Evolutionary conservation across 2,329 filamentous ascomycete genomes (phyloP).

Genomic region (Massarina eburnea): DNA sequence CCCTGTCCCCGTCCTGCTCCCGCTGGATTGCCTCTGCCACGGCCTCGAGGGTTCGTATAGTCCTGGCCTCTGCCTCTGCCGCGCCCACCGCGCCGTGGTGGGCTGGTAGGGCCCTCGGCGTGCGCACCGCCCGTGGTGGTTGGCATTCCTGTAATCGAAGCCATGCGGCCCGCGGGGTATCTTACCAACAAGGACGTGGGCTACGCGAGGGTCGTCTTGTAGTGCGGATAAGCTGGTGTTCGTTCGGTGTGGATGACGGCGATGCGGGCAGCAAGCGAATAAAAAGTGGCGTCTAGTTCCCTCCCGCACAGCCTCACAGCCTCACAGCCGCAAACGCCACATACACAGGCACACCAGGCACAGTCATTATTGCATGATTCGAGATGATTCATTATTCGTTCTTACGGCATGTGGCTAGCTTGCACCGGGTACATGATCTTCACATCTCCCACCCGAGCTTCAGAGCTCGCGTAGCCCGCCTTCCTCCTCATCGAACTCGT

Average conservation of each 20-base stretch:
- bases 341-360: slow-evolving; percentile 3
- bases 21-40: slow-evolving; percentile 40
- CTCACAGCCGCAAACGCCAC: slow-evolving; percentile 16
- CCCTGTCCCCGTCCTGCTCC: slow-evolving; percentile 39
- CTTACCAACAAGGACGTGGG: neutral
- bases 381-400: slow-evolving; percentile 23
- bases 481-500: slow-evolving; percentile 58
- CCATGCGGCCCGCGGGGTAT: slow-evolving; percentile 41
- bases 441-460: neutral
- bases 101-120: slow-evolving; percentile 26
- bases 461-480: slow-evolving; percentile 50
- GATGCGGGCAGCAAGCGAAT: slow-evolving; percentile 34
- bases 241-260: slow-evolving; percentile 15
- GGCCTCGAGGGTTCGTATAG: slow-evolving; percentile 24
- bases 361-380: slow-evolving; percentile 19
- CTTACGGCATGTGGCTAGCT: neutral
- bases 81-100: slow-evolving; percentile 32
- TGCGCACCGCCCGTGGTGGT: slow-evolving; percentile 14
- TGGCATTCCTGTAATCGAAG: slow-evolving; percentile 23
- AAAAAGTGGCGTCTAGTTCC: slow-evolving; percentile 18
- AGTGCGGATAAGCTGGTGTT: neutral
- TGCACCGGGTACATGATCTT: neutral
- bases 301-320: no score
- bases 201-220: neutral
- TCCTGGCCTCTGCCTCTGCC: slow-evolving; percentile 32